Percentiles rank a stretch among this genome's conserved stretches.
These are phyloP conservation scores for Termitomyces sp. DNA, from an alignment of 768 basidiomycete species.

Conservation along the genomic window DNA sequence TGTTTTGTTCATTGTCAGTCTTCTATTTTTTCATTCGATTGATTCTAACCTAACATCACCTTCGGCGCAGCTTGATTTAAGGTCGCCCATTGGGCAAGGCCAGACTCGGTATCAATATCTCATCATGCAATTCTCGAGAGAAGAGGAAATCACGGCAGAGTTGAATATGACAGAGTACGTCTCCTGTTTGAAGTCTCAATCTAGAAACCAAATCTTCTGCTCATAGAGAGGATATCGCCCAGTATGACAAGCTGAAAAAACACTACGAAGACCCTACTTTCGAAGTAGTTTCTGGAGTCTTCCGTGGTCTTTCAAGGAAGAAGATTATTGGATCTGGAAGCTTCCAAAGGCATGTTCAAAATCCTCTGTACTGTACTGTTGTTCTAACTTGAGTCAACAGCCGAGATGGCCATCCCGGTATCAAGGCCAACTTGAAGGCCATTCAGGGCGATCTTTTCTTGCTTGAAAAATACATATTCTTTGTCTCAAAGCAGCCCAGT, in stretches of 20 bases:
- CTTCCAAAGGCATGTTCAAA: constrained; percentile 65
- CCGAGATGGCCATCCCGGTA: constrained; percentile 86
- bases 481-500: constrained; percentile 93
- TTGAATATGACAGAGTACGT: constrained; percentile 88
- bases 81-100: constrained; percentile 93
- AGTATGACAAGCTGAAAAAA: constrained; percentile 83
- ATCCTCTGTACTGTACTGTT: not conserved
- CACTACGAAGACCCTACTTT: constrained; percentile 94
- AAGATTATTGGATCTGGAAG: constrained; percentile 86
- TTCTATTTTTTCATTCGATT: not conserved
- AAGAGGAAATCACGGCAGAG: constrained; percentile 95
- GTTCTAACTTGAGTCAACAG: constrained; percentile 30
- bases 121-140: constrained; percentile 96
- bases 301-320: constrained; percentile 86
- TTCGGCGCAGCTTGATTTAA: constrained; percentile 69
- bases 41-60: not conserved
- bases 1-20: constrained; percentile 85
- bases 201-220: not conserved
- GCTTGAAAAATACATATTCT: constrained; percentile 96
- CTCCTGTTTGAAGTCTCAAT: not conserved
- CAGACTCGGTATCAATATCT: constrained; percentile 97
- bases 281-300: constrained; percentile 90
- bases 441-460: constrained; percentile 96
- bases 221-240: constrained; percentile 65
- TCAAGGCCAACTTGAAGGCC: constrained; percentile 97